Evolutionary conservation across 2,329 filamentous ascomycete species (phyloP).

Genomic region (Aureobasidium sp.): DNA sequence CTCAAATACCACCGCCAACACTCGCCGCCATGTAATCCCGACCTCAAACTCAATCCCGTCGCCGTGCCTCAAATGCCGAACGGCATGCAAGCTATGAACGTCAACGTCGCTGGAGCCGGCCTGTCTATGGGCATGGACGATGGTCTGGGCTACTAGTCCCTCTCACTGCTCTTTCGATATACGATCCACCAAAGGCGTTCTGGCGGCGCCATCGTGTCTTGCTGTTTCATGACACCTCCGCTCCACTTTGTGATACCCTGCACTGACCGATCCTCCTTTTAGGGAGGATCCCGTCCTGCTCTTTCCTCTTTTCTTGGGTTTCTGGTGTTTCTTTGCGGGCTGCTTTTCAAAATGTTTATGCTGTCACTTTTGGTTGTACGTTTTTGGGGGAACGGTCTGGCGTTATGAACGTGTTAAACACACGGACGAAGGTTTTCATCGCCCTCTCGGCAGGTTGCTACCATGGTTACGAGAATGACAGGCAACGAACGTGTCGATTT

Average conservation of each 20-base stretch:
- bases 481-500: neutral
- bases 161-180: neutral
- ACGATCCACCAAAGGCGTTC: neutral
- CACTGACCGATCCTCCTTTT: neutral
- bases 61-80: constrained; percentile 27
- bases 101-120: constrained; percentile 45
- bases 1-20: constrained; percentile 77
- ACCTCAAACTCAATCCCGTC: constrained; percentile 50
- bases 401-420: neutral
- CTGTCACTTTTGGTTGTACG: neutral
- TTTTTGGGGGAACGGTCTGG: neutral
- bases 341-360: neutral
- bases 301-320: neutral
- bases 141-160: constrained; percentile 32
- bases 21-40: constrained; percentile 82
- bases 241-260: constrained; percentile 15
- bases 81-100: constrained; percentile 37
- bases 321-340: neutral
- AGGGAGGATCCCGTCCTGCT: neutral
- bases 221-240: neutral
- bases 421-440: neutral
- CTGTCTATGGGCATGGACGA: constrained; percentile 47
- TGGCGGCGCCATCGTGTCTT: neutral
- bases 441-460: neutral
- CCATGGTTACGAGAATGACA: constrained; percentile 5